Conservation (phyloP, 495 filamentous ascomycete species). For the Talaromyces trachyspermus region DNA sequence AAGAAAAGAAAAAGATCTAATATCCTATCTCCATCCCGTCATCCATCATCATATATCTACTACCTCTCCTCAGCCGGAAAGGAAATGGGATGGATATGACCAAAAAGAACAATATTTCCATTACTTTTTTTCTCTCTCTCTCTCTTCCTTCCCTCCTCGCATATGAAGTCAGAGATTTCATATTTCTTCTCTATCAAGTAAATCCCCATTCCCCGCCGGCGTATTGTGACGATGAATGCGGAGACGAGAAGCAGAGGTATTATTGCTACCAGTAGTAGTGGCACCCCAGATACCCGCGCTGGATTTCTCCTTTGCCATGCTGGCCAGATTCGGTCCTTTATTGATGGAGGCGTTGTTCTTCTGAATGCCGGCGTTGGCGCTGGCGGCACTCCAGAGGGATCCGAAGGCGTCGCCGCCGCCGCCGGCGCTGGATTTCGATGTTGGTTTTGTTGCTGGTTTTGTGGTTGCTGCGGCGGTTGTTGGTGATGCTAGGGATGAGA, state of each 20-base stretch:
- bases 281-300: slow-evolving; percentile 91
- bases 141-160: no score
- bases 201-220: slow-evolving; percentile 33
- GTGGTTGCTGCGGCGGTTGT: slow-evolving; percentile 28
- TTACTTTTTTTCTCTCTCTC: no score
- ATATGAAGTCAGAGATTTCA: no score
- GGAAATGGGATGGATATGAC: no score
- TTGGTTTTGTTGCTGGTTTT: slow-evolving; percentile 45
- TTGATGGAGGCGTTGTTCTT: slow-evolving; percentile 61
- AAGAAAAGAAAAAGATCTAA: no score
- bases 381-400: slow-evolving; percentile 72
- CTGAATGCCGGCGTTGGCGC: slow-evolving; percentile 67
- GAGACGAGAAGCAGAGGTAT: slow-evolving; percentile 12
- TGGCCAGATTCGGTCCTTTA: slow-evolving; percentile 74
- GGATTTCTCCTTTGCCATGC: slow-evolving; percentile 93
- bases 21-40: no score
- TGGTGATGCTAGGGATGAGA: slow-evolving; percentile 25
- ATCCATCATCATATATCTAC: no score
- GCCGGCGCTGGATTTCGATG: no score
- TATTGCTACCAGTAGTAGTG: slow-evolving; percentile 32
- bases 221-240: no score
- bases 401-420: slow-evolving; percentile 76
- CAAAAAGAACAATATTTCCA: no score
- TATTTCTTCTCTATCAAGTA: slow-evolving; percentile 44
- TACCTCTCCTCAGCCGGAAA: no score